A percentile compares a stretch with the other conserved stretches of the same genome.
These are phyloP conservation scores for Cyberlindnera saturnus DNA, from an alignment of 805 yeast species.

Conservation along the genomic window DNA sequence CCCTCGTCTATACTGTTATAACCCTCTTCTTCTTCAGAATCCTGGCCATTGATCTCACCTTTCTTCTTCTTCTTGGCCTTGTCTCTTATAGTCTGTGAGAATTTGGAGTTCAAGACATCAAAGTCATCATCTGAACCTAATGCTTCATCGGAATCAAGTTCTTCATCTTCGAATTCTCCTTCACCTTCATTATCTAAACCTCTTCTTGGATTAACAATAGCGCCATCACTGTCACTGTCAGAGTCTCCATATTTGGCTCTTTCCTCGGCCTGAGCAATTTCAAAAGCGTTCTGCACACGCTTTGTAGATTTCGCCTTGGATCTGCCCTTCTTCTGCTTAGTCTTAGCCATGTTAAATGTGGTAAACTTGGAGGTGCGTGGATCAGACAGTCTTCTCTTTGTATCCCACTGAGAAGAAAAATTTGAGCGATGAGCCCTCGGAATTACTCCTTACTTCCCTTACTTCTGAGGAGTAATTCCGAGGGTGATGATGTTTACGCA, in stretches of 20 bases:
- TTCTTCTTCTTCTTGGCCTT: constrained; percentile 33
- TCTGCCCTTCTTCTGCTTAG: constrained; percentile 1
- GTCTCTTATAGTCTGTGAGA: constrained; percentile 66
- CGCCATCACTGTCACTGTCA: constrained; percentile 29
- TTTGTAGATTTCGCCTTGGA: constrained; percentile 23
- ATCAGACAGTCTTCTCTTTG: background rate
- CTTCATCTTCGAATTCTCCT: constrained; percentile 49
- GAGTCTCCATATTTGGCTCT: constrained; percentile 8
- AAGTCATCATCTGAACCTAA: constrained; percentile 75
- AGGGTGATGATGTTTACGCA: too few relatives aligned
- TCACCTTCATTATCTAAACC: constrained; percentile 24
- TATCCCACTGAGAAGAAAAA: background rate
- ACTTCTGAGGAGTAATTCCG: too few relatives aligned
- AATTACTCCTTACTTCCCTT: too few relatives aligned
- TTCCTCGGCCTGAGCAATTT: constrained; percentile 31
- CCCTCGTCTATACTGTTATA: constrained; percentile 72
- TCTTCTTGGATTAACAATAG: constrained; percentile 31
- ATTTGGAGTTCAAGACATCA: constrained; percentile 56
- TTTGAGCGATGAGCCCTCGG: constrained; percentile 7
- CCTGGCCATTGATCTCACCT: constrained; percentile 19
- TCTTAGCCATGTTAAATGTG: constrained; percentile 4
- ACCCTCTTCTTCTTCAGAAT: constrained; percentile 46
- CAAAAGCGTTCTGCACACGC: constrained; percentile 46
- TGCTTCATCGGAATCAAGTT: constrained; percentile 83
- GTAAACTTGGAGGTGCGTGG: background rate